Percentiles rank a stretch among this genome's conserved stretches.
Conservation (phyloP, 768 basidiomycete genomes). For the Cystoderma amianthinum region DNA sequence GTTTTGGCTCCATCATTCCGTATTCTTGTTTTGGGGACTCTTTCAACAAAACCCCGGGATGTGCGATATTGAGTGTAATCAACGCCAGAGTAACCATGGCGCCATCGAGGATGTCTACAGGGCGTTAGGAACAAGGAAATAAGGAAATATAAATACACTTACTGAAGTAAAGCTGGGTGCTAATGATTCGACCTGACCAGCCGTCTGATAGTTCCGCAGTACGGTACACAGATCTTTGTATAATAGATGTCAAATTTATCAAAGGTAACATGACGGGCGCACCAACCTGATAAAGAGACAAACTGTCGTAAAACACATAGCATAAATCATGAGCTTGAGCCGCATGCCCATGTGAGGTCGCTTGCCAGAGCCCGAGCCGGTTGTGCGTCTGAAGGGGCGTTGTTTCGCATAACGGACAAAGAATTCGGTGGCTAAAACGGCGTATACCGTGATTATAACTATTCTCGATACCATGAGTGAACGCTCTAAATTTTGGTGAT, state of each 20-base stretch:
- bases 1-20: too few relatives aligned
- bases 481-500: not conserved
- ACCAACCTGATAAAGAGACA: constrained; percentile 44
- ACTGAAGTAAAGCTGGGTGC: constrained; percentile 43
- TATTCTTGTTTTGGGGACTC: too few relatives aligned
- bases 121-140: not conserved
- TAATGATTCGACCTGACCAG: constrained; percentile 43
- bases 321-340: constrained; percentile 23
- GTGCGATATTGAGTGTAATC: constrained; percentile 34
- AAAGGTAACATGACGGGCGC: too few relatives aligned
- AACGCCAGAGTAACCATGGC: constrained; percentile 40
- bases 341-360: constrained; percentile 10
- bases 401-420: constrained; percentile 28
- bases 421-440: constrained; percentile 35
- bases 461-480: constrained; percentile 4
- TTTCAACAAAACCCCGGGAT: constrained; percentile 36
- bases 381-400: constrained; percentile 19
- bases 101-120: constrained; percentile 39
- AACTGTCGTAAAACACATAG: constrained; percentile 29
- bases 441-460: constrained; percentile 36
- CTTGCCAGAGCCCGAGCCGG: constrained; percentile 3
- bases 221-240: constrained; percentile 28
- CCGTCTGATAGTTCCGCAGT: constrained; percentile 42
- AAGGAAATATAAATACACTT: constrained; percentile 9
- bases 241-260: not conserved